Conservation (phyloP, 768 basidiomycete genomes). For the Ramaria sp. region DNA sequence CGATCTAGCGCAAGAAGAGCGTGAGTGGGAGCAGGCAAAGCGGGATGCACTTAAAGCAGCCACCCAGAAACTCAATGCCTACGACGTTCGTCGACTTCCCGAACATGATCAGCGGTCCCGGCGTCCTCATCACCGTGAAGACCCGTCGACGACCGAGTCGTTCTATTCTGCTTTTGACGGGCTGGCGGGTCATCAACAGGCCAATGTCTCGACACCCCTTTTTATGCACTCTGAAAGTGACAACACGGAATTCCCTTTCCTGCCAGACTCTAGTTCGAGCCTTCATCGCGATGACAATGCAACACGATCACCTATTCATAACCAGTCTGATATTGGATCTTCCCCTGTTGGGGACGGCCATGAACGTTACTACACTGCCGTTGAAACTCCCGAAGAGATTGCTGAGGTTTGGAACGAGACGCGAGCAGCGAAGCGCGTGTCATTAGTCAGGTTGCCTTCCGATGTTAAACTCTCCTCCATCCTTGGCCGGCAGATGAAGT, state of each 20-base stretch:
- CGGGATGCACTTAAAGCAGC: slow-evolving; percentile 67
- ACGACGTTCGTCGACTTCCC: slow-evolving; percentile 25
- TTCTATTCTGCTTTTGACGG: slow-evolving; percentile 61
- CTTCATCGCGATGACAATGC: slow-evolving; percentile 11
- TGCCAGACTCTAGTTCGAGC: slow-evolving; percentile 29
- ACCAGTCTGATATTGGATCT: slow-evolving; percentile 10
- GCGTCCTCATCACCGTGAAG: slow-evolving; percentile 24
- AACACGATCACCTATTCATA: background rate
- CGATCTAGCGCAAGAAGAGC: slow-evolving; percentile 66
- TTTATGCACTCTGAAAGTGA: slow-evolving; percentile 32
- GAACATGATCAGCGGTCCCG: slow-evolving; percentile 13
- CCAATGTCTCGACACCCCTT: background rate
- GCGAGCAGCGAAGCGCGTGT: slow-evolving; percentile 75
- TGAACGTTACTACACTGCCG: slow-evolving; percentile 36
- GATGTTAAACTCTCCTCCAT: slow-evolving; percentile 20
- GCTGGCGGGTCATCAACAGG: background rate
- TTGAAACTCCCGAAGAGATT: slow-evolving; percentile 47
- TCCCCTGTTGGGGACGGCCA: slow-evolving; percentile 18
- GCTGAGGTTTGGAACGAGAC: slow-evolving; percentile 89
- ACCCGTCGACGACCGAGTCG: slow-evolving; percentile 43
- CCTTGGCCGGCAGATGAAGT: background rate
- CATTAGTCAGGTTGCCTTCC: slow-evolving; percentile 65
- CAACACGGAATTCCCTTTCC: slow-evolving; percentile 14
- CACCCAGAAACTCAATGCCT: slow-evolving; percentile 40
- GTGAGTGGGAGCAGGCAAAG: slow-evolving; percentile 55